Conservation (phyloP, 805 yeast genomes). For the Yamadazyma nakazawae region DNA sequence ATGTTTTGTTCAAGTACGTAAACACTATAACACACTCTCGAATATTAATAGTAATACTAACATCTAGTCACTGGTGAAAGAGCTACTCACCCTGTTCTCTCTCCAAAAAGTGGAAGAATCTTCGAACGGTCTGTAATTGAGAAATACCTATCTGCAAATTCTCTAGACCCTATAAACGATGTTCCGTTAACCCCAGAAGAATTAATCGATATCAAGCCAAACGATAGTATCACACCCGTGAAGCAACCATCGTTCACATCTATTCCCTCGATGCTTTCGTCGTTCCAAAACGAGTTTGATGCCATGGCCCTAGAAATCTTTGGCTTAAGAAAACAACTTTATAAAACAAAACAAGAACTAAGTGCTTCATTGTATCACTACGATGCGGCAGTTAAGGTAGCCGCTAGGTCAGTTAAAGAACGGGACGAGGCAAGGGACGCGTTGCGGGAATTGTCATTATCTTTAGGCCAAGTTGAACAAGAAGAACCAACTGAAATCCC, state of each 20-base stretch:
- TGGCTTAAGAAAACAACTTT: constrained; percentile 68
- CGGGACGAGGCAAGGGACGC: constrained; percentile 72
- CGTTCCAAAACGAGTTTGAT: constrained; percentile 89
- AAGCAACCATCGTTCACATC: constrained; percentile 54
- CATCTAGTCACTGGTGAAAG: constrained; percentile 64
- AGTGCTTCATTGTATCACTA: constrained; percentile 77
- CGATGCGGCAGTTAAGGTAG: constrained; percentile 89
- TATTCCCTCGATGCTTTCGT: constrained; percentile 71
- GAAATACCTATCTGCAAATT: constrained; percentile 59
- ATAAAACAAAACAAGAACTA: constrained; percentile 63
- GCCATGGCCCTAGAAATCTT: constrained; percentile 78
- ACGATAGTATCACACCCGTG: constrained; percentile 28
- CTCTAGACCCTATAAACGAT: constrained; percentile 73
- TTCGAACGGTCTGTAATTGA: constrained; percentile 64
- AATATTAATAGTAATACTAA: constrained; percentile 10
- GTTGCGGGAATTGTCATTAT: constrained; percentile 44
- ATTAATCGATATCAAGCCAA: constrained; percentile 40
- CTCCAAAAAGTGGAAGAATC: constrained; percentile 64
- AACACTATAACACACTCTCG: neutral
- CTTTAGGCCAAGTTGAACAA: constrained; percentile 3
- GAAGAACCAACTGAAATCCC: constrained; percentile 14
- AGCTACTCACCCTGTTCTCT: constrained; percentile 69
- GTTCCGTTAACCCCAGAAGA: constrained; percentile 59
- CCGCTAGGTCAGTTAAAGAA: constrained; percentile 69
- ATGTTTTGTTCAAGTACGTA: constrained; percentile 24